phyloP scores from a whole-genome alignment of 2,329 filamentous ascomycete genomes.

The Esteya vermicola region DNA sequence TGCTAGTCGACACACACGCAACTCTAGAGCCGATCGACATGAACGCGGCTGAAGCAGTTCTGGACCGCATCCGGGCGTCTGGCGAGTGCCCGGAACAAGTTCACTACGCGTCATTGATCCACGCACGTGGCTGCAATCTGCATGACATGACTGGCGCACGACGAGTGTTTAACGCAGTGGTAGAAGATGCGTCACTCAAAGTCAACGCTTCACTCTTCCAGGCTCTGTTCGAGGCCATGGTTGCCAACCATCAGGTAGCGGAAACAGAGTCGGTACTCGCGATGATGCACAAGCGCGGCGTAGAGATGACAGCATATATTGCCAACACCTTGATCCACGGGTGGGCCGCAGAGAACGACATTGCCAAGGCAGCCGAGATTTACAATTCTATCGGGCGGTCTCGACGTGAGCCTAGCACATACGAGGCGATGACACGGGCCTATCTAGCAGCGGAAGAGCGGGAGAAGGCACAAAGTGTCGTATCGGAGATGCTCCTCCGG shows the following conservation, averaged over 20 bases:
- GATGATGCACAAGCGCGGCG: conserved; percentile 58
- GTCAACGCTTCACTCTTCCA: conserved; percentile 84
- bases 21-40: conserved; percentile 87
- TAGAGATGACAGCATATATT: conserved; percentile 92
- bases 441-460: conserved; percentile 76
- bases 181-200: conserved; percentile 51
- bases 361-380: conserved; percentile 62
- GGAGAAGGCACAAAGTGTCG: conserved; percentile 59
- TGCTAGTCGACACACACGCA: conserved; percentile 88
- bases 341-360: conserved; percentile 76
- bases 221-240: conserved; percentile 92
- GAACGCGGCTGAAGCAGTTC: conserved; percentile 68
- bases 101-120: conserved; percentile 90
- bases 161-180: conserved; percentile 67
- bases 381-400: conserved; percentile 65
- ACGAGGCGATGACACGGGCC: conserved; percentile 95
- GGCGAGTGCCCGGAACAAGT: conserved; percentile 77
- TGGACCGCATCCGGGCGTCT: conserved; percentile 60
- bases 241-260: conserved; percentile 76
- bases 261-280: conserved; percentile 61
- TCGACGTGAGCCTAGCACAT: conserved; percentile 90
- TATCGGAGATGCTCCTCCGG: conserved; percentile 78
- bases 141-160: conserved; percentile 81
- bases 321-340: conserved; percentile 97
- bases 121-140: conserved; percentile 85